Base-by-base conservation (phyloP, 2,329 filamentous ascomycete genomes). In the Helicocarpus griseus region DNA sequence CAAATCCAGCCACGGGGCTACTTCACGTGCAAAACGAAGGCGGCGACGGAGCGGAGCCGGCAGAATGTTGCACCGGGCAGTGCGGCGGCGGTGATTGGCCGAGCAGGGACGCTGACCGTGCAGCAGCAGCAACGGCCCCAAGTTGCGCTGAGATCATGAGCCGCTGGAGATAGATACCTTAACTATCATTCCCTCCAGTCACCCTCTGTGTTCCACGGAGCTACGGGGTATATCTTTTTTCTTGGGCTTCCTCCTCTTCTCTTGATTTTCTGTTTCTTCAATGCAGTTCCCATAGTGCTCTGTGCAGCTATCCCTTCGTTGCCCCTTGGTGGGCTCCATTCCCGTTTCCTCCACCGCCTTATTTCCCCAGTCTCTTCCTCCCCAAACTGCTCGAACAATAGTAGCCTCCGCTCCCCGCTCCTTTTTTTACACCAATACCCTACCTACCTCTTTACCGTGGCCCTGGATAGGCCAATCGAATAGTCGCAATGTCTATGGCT, bases 401-500 rank as follows among this genome's bases (percentile, higher is more conserved):
- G n/a, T n/a, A n/a, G n/a, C 24, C 22, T 31, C 13, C 33, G 17
- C 22, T 21, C 36, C 21, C 9, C 22, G 17, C 9, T 33, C 35
- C 14, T 19, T 17, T 17, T 29, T 24, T 9, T 17, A 3, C 19
- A 13, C n/a, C 17, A 21, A 21, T 13, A 39, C 2, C 31, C 19
- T 13, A 6, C 4, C 26, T 11, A 24, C 4, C 6, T 24, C 21
- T 35, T 35, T 9, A 3, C 31, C 31, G 17, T 47, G 29, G 31
- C 21, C 14, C 45, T 47, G 45, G 45, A 47, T 47, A 47, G 21
- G 21, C 33, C 60, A 60, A 26, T 56, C 63, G 58, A 50, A 60
- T 62, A 49, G 58, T 65, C 50, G 56, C 63, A 44, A 69, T 65
- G 55, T 66, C 66, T 53, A 63, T 66, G 26, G 60, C 70, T 50